These are phyloP conservation scores for Pythium phragmitis DNA, from an alignment of 352 stramenopile species.

Conservation along the genomic window DNA sequence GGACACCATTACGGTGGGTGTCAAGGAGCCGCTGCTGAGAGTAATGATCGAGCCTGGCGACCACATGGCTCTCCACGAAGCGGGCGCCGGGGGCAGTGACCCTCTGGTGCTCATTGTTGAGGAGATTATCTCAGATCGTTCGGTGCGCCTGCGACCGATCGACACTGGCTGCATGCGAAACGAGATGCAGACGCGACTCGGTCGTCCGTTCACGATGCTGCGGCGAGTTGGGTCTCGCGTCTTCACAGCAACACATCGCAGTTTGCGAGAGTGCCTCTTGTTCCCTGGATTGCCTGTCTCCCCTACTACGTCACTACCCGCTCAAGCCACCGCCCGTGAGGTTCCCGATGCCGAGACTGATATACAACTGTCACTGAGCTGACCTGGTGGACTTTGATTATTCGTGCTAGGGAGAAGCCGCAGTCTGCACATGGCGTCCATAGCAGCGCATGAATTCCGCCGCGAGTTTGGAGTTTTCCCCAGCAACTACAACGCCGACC, in stretches of 20 bases:
- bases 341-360: not conserved
- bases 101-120: slow-evolving; percentile 3
- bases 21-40: slow-evolving; percentile 25
- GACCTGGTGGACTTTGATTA: not conserved
- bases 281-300: slow-evolving; percentile 16
- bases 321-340: not conserved
- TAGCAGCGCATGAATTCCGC: slow-evolving; percentile 21
- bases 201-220: slow-evolving; percentile 4
- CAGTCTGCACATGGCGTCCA: slow-evolving; percentile 25
- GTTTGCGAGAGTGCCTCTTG: slow-evolving; percentile 27
- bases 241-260: slow-evolving; percentile 21
- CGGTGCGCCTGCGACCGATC: slow-evolving; percentile 7
- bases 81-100: not conserved
- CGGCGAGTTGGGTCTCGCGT: not conserved
- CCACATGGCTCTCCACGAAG: slow-evolving; percentile 7
- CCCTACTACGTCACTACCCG: not conserved
- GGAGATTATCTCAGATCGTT: not conserved
- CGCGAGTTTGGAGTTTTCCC: slow-evolving; percentile 26
- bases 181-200: not conserved
- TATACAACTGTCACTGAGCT: not conserved
- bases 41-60: slow-evolving; percentile 19
- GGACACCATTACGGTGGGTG: slow-evolving; percentile 13
- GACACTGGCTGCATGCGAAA: not conserved
- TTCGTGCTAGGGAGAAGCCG: slow-evolving; percentile 3
- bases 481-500: slow-evolving; percentile 19